Base-by-base conservation (phyloP, 73 alveolate species). In the Symbiodinium pilosum region DNA sequence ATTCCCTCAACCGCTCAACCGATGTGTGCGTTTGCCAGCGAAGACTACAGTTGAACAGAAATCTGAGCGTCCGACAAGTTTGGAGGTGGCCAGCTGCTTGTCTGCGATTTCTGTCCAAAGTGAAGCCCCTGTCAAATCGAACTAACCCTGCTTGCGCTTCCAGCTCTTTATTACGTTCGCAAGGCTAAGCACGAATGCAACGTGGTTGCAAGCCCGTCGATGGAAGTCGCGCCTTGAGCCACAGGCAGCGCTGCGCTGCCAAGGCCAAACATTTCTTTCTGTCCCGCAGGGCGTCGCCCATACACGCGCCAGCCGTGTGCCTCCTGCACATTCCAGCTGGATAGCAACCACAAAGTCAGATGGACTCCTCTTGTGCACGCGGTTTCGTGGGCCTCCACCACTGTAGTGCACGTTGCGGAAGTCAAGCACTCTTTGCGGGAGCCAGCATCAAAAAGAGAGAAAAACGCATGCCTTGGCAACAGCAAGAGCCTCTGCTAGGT, bases 291-390 rank as follows among this genome's bases (percentile, higher is more conserved):
- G 34, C 34, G 81, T 11, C 81, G 81, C 3, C 81, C 81, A 20
- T 64, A 64, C 3, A 64, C 81, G 9, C 81, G 81, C 81, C 81
- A 64, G 81, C 81, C 81, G 38, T n/a, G 81, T 24, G 81, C 81
- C 39, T 64, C 81, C 81, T 64, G 81, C 81, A 64, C 24, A 47
- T 6, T 47, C 14, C 14, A 9, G 59, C 21, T 47, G 59, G 14
- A 6, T 47, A 6, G 59, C 14, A n/a, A n/a, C n/a, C n/a, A 47
- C 59, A 47, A 14, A 9, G 59, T 47, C 59, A 47, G 59, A 47
- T 14, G 14, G 59, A n/a, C n/a, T 54, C 32, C 73, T 54, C 26
- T 0, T 26, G 20, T 54, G 73, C 73, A 54, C 73, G 32, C 68
- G 28, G 64, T 51, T 24, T n/a, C 73, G 32, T 54, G 73, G 81